Conservation (phyloP, 768 basidiomycete genomes). For the Psilocybe sp. region DNA sequence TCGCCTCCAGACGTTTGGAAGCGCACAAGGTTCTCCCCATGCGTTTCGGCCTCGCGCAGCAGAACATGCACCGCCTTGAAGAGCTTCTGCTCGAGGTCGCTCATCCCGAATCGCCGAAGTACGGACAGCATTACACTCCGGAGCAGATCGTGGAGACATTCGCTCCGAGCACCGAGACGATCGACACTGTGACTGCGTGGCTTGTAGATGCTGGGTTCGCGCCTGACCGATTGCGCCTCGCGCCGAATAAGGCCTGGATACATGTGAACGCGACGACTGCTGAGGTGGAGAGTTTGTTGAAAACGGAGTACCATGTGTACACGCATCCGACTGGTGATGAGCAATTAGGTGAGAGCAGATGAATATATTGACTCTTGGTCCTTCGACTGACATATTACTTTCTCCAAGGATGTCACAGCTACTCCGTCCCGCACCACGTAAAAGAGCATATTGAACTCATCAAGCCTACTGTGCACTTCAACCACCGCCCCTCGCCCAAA, state of each 20-base stretch:
- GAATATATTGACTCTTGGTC: background rate
- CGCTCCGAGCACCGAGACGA: slow-evolving; percentile 38
- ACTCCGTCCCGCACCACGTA: slow-evolving; percentile 38
- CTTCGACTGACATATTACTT: slow-evolving; percentile 11
- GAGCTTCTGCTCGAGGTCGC: slow-evolving; percentile 45
- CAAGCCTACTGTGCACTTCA: slow-evolving; percentile 42
- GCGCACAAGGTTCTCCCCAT: slow-evolving; percentile 35
- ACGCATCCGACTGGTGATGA: slow-evolving; percentile 35
- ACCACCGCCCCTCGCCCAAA: slow-evolving; percentile 24
- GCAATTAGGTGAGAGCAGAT: slow-evolving; percentile 33
- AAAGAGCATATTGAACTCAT: slow-evolving; percentile 39
- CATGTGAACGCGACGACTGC: slow-evolving; percentile 37
- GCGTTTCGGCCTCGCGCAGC: slow-evolving; percentile 46
- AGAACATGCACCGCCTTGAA: slow-evolving; percentile 43
- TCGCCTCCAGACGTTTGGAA: slow-evolving; percentile 19
- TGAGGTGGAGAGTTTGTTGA: slow-evolving; percentile 39
- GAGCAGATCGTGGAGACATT: slow-evolving; percentile 42
- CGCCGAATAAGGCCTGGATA: slow-evolving; percentile 39
- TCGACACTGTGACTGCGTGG: slow-evolving; percentile 42
- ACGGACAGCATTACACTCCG: slow-evolving; percentile 49
- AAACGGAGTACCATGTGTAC: slow-evolving; percentile 46
- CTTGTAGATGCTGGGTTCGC: slow-evolving; percentile 38
- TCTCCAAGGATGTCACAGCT: slow-evolving; percentile 33
- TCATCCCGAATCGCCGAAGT: slow-evolving; percentile 47
- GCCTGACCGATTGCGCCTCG: slow-evolving; percentile 32